A percentile compares a stretch with the other conserved stretches of the same genome.
phyloP scores from a whole-genome alignment of 495 filamentous ascomycete genomes.

The Trichocladium antarcticum region DNA sequence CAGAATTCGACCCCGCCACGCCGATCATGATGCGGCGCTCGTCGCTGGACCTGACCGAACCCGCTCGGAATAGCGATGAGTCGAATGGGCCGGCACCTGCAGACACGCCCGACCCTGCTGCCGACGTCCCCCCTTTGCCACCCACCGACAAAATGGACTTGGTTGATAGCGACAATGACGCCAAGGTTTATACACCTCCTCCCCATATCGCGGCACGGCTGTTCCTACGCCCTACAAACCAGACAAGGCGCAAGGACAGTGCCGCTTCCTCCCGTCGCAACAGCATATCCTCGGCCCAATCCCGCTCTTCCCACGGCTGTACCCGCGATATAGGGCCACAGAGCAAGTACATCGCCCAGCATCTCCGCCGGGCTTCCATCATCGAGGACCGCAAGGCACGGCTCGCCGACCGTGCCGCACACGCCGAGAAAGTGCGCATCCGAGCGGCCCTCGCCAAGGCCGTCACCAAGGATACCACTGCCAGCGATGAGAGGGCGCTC shows the following conservation, averaged over 20 bases:
- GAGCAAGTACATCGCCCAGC: slow-evolving; percentile 76
- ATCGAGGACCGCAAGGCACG: slow-evolving; percentile 87
- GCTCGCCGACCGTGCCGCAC: slow-evolving; percentile 82
- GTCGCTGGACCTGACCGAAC: slow-evolving; percentile 35
- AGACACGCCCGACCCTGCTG: slow-evolving; percentile 20
- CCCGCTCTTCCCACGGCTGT: slow-evolving; percentile 49
- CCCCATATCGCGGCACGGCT: slow-evolving; percentile 71
- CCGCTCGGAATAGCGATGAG: slow-evolving; percentile 36
- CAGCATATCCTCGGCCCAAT: slow-evolving; percentile 79
- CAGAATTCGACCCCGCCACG: neutral
- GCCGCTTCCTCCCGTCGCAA: slow-evolving; percentile 79
- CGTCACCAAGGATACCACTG: slow-evolving; percentile 46
- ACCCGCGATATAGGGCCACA: slow-evolving; percentile 52
- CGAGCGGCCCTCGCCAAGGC: slow-evolving; percentile 79
- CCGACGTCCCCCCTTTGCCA: slow-evolving; percentile 27
- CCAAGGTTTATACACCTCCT: slow-evolving; percentile 52
- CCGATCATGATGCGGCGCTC: slow-evolving; percentile 30
- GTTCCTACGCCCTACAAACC: slow-evolving; percentile 59
- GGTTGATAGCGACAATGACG: slow-evolving; percentile 20
- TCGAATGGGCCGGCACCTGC: slow-evolving; percentile 30
- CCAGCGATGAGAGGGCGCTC: slow-evolving; percentile 71
- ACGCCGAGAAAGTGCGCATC: slow-evolving; percentile 93
- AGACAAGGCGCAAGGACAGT: slow-evolving; percentile 66
- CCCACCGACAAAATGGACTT: slow-evolving; percentile 28
- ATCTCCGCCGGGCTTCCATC: slow-evolving; percentile 82